phyloP scores from a whole-genome alignment of 1,139 yeast species.

The Tardiomyces blankii region DNA sequence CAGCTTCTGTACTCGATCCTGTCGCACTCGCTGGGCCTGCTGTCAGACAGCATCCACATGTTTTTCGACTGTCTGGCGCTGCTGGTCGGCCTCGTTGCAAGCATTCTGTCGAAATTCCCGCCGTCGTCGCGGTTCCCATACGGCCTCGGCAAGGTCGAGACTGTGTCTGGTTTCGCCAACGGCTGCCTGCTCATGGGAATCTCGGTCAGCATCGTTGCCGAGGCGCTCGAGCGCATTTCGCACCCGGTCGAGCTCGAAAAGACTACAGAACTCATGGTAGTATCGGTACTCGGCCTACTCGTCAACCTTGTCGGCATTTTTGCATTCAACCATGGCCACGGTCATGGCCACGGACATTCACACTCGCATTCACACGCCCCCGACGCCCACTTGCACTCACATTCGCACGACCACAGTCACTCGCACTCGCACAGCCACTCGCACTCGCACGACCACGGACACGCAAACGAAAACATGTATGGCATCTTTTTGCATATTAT shows the following conservation, averaged over 20 bases:
- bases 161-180: conserved; percentile 89
- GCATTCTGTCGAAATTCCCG: conserved; percentile 46
- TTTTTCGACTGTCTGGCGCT: conserved; percentile 87
- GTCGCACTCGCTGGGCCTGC: conserved; percentile 80
- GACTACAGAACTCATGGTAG: conserved; percentile 78
- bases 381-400: conserved; percentile 7
- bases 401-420: conserved; percentile 18
- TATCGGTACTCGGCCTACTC: conserved; percentile 69
- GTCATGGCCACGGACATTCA: conserved; percentile 19
- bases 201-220: conserved; percentile 77
- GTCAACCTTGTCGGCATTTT: conserved; percentile 89
- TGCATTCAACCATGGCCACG: conserved; percentile 68
- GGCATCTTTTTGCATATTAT: conserved; percentile 88
- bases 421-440: conserved; percentile 11
- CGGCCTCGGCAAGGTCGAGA: conserved; percentile 77
- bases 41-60: conserved; percentile 95
- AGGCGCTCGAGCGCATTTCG: conserved; percentile 70
- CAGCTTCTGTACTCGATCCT: conserved; percentile 86
- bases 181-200: conserved; percentile 83
- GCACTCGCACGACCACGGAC: conserved; percentile 12
- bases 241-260: conserved; percentile 69
- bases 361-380: conserved; percentile 16
- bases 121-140: conserved; percentile 72
- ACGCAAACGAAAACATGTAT: conserved; percentile 73
- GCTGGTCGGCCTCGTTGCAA: conserved; percentile 82